Evolutionary conservation across 2,329 filamentous ascomycete genomes (phyloP).

Genomic region (Lasiodiplodia gonubiensis): DNA sequence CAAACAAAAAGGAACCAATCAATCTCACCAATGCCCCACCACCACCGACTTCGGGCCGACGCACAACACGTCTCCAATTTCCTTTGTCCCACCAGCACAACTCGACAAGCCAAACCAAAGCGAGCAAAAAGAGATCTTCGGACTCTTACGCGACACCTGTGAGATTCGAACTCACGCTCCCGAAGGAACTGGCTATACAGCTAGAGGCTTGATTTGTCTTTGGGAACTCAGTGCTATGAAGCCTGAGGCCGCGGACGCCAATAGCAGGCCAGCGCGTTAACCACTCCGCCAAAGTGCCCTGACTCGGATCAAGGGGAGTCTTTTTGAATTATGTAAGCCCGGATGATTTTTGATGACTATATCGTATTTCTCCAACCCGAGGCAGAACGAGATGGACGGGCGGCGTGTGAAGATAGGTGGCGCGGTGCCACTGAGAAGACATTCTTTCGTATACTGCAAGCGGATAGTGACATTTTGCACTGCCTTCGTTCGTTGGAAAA

Average conservation of each 20-base stretch:
- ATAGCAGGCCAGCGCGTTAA: constrained; percentile 34
- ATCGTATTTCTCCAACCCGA: neutral
- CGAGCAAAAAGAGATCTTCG: constrained; percentile 16
- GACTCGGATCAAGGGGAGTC: constrained; percentile 1
- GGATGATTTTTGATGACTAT: neutral
- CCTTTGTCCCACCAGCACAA: neutral
- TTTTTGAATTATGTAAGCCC: neutral
- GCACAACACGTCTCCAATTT: neutral
- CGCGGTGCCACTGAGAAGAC: too few species aligned
- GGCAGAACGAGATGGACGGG: too few species aligned
- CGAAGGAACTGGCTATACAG: constrained; percentile 33
- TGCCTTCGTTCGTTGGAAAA: too few species aligned
- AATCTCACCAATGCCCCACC: neutral
- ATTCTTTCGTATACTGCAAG: too few species aligned
- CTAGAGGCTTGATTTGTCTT: neutral
- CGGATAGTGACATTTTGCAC: too few species aligned
- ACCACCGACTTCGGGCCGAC: neutral
- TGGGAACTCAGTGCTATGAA: neutral
- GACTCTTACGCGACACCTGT: constrained; percentile 30
- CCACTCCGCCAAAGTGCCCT: constrained; percentile 33
- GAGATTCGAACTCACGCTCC: constrained; percentile 35
- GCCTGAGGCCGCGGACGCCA: neutral
- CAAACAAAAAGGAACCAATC: neutral
- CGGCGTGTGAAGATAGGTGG: too few species aligned
- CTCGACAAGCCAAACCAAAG: neutral